Base-by-base conservation (phyloP, 2,329 filamentous ascomycete species). In the Rosellinia necatrix region DNA sequence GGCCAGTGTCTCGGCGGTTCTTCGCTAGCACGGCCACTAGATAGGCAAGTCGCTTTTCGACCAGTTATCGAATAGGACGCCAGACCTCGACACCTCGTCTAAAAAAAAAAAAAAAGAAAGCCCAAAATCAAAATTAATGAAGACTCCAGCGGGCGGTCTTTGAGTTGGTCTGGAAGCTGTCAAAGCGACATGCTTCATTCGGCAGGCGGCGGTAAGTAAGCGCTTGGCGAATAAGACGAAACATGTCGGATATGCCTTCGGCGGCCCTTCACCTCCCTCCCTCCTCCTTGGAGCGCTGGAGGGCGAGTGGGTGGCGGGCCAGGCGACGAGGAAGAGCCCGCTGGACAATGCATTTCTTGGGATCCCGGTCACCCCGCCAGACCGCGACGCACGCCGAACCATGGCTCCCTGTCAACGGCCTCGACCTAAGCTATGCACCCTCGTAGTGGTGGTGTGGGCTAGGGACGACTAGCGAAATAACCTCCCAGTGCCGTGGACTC, bases 1-100 rank as follows among this genome's bases (percentile, higher is more conserved):
- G 46, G 46, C 25, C 53, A 41, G 24, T 51, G 53, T 56, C 53
- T 56, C 47, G 53, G 53, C 53, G 47, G 13, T 41, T 44, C 40
- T 44, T 30, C 13, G 22, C 30, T 29, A 27, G n/a, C 27, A 10
- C 27, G 22, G 49, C 37, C 35, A 12, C 4, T n/a, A 27, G 44
- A 38, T 15, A 21, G 22, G 10, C 24, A 49, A 29, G 34, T 41
- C 27, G 22, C 21, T 35, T n/a, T n/a, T 13, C n/a, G 4, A 3
- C 34, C 34, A 17, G 34, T 17, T n/a, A n/a, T n/a, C n/a, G n/a
- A n/a, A n/a, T n/a, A n/a, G n/a, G n/a, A n/a, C n/a, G n/a, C n/a
- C n/a, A n/a, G n/a, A n/a, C n/a, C n/a, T n/a, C n/a, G n/a, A n/a
- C n/a, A n/a, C n/a, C n/a, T n/a, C n/a, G n/a, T n/a, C n/a, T n/a